phyloP scores from a whole-genome alignment of 805 yeast species.

The Metschnikowia orientalis region DNA sequence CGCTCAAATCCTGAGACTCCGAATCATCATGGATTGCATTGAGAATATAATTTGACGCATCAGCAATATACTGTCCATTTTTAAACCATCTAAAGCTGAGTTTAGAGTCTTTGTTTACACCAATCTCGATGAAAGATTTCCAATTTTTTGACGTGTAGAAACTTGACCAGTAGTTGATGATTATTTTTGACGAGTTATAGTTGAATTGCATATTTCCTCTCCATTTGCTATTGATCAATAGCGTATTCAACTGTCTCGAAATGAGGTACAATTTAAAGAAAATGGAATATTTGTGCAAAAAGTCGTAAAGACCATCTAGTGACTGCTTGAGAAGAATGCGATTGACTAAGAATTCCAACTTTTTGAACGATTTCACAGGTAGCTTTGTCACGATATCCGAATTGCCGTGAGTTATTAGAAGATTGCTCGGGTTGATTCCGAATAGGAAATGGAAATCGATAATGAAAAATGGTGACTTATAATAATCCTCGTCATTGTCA shows the following conservation, averaged over 20 bases:
- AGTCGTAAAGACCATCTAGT: constrained; percentile 49
- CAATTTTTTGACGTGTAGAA: constrained; percentile 43
- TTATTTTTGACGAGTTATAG: constrained; percentile 51
- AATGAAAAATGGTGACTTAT: constrained; percentile 61
- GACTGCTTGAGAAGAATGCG: constrained; percentile 43
- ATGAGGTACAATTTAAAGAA: constrained; percentile 60
- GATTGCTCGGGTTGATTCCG: constrained; percentile 38
- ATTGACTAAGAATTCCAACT: constrained; percentile 56
- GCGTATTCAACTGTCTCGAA: constrained; percentile 50
- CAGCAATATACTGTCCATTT: constrained; percentile 41
- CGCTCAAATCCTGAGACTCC: constrained; percentile 30
- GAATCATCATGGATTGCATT: constrained; percentile 8
- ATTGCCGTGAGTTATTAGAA: constrained; percentile 28
- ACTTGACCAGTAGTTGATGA: constrained; percentile 58
- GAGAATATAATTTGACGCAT: constrained; percentile 8
- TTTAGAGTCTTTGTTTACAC: constrained; percentile 45
- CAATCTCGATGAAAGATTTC: constrained; percentile 57
- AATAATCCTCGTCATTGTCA: constrained; percentile 47
- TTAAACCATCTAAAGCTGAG: constrained; percentile 60
- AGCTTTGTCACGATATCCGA: constrained; percentile 25
- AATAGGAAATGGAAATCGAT: constrained; percentile 72
- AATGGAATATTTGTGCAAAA: constrained; percentile 56
- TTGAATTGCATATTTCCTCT: constrained; percentile 55
- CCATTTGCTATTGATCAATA: constrained; percentile 49
- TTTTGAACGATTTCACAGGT: constrained; percentile 30